Evolutionary conservation across 805 yeast species (phyloP).

Genomic region (Lipomyces mesembrius): DNA sequence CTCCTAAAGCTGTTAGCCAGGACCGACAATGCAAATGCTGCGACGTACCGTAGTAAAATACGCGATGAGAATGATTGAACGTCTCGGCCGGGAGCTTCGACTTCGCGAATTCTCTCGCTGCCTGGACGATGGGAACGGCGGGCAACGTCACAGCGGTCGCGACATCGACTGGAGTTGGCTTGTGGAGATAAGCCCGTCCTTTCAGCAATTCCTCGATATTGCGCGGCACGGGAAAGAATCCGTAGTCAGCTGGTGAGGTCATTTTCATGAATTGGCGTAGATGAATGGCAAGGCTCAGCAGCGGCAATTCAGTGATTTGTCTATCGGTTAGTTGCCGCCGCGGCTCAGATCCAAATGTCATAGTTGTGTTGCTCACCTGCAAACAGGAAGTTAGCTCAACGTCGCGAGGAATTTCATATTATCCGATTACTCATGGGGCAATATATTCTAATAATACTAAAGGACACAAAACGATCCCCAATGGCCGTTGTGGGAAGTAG

Average conservation of each 20-base stretch:
- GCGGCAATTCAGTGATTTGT: too few species aligned
- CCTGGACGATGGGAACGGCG: slow-evolving; percentile 12
- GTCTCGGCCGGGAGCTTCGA: slow-evolving; percentile 19
- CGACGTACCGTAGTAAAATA: slow-evolving; percentile 21
- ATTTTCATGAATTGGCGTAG: not conserved
- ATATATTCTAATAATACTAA: too few species aligned
- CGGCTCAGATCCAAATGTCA: too few species aligned
- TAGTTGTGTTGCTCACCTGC: too few species aligned
- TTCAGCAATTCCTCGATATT: slow-evolving; percentile 19
- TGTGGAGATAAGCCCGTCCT: slow-evolving; percentile 12
- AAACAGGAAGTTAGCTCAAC: too few species aligned
- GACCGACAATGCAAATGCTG: not conserved
- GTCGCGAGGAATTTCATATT: too few species aligned
- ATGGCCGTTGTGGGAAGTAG: too few species aligned
- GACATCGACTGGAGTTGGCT: slow-evolving; percentile 17
- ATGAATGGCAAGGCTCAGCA: too few species aligned
- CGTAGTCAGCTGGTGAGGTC: slow-evolving; percentile 24
- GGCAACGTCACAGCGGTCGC: slow-evolving; percentile 12
- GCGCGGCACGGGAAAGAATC: slow-evolving; percentile 24
- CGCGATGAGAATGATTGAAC: slow-evolving; percentile 20
- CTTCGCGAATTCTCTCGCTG: slow-evolving; percentile 14
- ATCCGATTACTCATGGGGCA: too few species aligned
- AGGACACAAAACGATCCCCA: too few species aligned
- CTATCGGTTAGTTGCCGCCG: too few species aligned
- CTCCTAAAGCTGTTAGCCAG: not conserved